phyloP scores from a whole-genome alignment of 2,329 filamentous ascomycete species.

The Penicillium verrucosum region DNA sequence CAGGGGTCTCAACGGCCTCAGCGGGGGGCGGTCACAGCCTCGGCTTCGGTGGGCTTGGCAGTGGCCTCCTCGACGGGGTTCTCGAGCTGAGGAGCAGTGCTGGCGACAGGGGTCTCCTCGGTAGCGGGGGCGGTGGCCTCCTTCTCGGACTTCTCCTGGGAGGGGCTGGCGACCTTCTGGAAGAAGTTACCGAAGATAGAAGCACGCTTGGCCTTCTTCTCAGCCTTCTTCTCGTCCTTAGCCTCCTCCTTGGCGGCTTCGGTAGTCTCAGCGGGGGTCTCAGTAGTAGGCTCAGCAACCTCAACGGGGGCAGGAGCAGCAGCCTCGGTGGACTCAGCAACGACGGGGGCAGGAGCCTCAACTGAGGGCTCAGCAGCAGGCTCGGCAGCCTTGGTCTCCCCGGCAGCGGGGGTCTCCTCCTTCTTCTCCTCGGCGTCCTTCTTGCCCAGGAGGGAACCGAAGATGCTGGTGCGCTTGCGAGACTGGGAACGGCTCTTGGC shows the following conservation, averaged over 20 bases:
- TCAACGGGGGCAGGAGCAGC: slow-evolving; percentile 14
- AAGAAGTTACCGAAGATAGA: slow-evolving; percentile 76
- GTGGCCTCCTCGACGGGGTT: slow-evolving; percentile 41
- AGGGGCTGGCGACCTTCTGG: slow-evolving; percentile 61
- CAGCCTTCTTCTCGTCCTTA: slow-evolving; percentile 42
- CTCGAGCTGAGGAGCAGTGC: slow-evolving; percentile 49
- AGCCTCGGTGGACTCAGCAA: slow-evolving; percentile 17
- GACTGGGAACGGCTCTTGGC: slow-evolving; percentile 59
- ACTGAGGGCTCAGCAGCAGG: slow-evolving; percentile 33
- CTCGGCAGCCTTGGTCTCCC: slow-evolving; percentile 39
- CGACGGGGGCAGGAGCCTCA: slow-evolving; percentile 32
- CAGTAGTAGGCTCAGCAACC: slow-evolving; percentile 31
- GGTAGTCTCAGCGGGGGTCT: slow-evolving; percentile 33
- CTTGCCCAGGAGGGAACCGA: slow-evolving; percentile 58
- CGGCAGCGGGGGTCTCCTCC: slow-evolving; percentile 37
- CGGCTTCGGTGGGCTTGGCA: slow-evolving; percentile 38
- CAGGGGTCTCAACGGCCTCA: slow-evolving; percentile 34
- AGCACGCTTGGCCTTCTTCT: slow-evolving; percentile 69
- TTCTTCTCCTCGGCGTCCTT: slow-evolving; percentile 52
- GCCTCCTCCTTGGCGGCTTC: slow-evolving; percentile 27
- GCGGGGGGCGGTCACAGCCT: slow-evolving; percentile 46
- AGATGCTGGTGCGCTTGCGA: slow-evolving; percentile 59
- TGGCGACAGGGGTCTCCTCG: slow-evolving; percentile 46
- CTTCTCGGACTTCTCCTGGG: slow-evolving; percentile 47
- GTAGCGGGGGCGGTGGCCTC: slow-evolving; percentile 47